Percentiles rank a stretch among this genome's conserved stretches.
These are phyloP conservation scores for Bolboschoenus planiculmis DNA, from an alignment of 176 grass and related monocot genomes.

Conservation along the genomic window DNA sequence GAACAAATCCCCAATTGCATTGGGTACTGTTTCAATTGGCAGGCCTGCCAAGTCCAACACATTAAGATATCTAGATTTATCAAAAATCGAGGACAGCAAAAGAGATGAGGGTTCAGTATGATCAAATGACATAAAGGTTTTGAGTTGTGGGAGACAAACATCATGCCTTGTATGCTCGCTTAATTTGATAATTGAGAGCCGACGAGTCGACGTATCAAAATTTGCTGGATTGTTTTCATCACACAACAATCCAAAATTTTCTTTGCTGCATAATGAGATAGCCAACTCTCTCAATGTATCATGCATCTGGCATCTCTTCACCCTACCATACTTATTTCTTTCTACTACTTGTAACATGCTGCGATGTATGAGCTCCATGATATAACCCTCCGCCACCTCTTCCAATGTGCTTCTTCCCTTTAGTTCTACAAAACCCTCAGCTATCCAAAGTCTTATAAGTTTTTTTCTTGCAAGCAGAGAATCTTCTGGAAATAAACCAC, in stretches of 20 bases:
- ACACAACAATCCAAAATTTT: constrained; percentile 17
- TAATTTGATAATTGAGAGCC: not conserved
- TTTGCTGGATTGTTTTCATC: not conserved
- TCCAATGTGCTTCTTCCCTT: constrained; percentile 25
- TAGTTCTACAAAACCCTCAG: constrained; percentile 26
- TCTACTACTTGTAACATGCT: constrained; percentile 18
- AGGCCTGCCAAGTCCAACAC: constrained; percentile 22
- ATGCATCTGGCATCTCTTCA: constrained; percentile 35
- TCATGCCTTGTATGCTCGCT: not conserved
- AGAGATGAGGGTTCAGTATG: not conserved
- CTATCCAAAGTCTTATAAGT: constrained; percentile 32
- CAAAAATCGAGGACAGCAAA: constrained; percentile 1
- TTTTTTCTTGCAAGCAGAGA: not conserved
- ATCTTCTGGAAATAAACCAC: constrained; percentile 27
- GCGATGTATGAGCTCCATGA: constrained; percentile 15
- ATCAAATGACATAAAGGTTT: constrained; percentile 35
- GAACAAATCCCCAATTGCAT: constrained; percentile 32
- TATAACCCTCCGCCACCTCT: constrained; percentile 26
- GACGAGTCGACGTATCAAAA: not conserved
- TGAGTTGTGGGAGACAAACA: not conserved
- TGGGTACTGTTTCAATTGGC: constrained; percentile 1
- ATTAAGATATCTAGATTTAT: constrained; percentile 19
- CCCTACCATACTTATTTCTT: constrained; percentile 4
- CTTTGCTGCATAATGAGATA: constrained; percentile 1
- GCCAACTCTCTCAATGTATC: constrained; percentile 35